phyloP scores from a whole-genome alignment of 176 grass and related monocot species.

The Aechmea fasciata region DNA sequence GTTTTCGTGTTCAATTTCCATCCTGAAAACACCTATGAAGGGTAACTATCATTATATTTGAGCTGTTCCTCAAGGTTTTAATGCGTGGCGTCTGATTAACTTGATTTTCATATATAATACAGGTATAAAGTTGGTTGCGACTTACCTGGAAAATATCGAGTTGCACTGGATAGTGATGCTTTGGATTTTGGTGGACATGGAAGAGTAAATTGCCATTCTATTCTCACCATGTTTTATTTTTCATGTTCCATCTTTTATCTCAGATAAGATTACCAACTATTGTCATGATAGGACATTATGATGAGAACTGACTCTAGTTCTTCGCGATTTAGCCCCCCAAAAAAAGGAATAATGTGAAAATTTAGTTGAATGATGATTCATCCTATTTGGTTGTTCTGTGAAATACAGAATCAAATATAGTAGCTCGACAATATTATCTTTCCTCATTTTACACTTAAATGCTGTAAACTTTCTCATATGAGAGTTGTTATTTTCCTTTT shows the following conservation, averaged over 20 bases:
- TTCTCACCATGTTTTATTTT: neutral
- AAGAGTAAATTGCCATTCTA: conserved; percentile 51
- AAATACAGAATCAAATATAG: too few relatives aligned
- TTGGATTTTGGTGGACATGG: conserved; percentile 77
- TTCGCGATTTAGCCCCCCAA: too few relatives aligned
- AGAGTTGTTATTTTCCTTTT: too few relatives aligned
- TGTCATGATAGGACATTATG: neutral
- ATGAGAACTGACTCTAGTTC: too few relatives aligned
- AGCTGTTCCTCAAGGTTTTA: neutral
- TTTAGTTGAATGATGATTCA: too few relatives aligned
- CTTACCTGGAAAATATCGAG: conserved; percentile 77
- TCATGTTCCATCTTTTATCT: neutral
- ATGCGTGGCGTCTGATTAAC: neutral
- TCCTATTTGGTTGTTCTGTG: too few relatives aligned
- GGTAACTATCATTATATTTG: conserved; percentile 40
- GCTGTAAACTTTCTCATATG: too few relatives aligned
- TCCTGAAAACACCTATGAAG: conserved; percentile 65
- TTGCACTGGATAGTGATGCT: conserved; percentile 73
- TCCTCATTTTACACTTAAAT: too few relatives aligned
- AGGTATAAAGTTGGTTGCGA: conserved; percentile 93
- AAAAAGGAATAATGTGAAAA: too few relatives aligned
- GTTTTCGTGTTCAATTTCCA: conserved; percentile 98
- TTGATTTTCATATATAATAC: conserved; percentile 23
- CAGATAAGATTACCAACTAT: neutral
- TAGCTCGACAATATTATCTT: too few relatives aligned